These are phyloP conservation scores for Calonectria crousiana DNA, from an alignment of 2,329 filamentous ascomycete species.

Conservation along the genomic window DNA sequence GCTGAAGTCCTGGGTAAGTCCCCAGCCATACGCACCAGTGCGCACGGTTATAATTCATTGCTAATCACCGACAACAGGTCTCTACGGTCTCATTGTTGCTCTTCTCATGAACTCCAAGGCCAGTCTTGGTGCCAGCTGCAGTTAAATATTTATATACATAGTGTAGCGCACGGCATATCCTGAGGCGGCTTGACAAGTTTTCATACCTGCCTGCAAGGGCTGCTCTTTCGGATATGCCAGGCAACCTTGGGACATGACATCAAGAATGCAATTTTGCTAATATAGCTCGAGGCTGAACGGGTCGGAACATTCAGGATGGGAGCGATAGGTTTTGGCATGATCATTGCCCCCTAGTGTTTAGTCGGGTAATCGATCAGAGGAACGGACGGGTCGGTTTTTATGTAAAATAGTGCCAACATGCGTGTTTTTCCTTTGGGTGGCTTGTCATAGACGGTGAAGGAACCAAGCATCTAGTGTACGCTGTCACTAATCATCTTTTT, in stretches of 20 bases:
- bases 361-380: constrained; percentile 42
- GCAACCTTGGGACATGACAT: constrained; percentile 40
- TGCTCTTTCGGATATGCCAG: constrained; percentile 37
- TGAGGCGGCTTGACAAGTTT: constrained; percentile 52
- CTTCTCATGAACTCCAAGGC: constrained; percentile 99
- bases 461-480: constrained; percentile 58
- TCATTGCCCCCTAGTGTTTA: constrained; percentile 35
- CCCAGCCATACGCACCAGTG: not conserved
- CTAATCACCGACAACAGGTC: constrained; percentile 70
- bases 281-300: constrained; percentile 25
- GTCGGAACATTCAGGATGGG: constrained; percentile 37
- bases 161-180: constrained; percentile 17
- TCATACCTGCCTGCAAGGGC: constrained; percentile 46
- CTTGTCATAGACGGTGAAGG: constrained; percentile 62
- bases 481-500: constrained; percentile 49
- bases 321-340: constrained; percentile 39
- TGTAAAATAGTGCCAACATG: constrained; percentile 66
- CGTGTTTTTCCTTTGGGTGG: constrained; percentile 51
- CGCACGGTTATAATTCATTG: not conserved
- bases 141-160: constrained; percentile 38
- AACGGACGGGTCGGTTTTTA: constrained; percentile 49
- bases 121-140: constrained; percentile 72
- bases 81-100: constrained; percentile 98
- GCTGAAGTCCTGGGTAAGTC: constrained; percentile 94
- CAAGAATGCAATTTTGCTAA: constrained; percentile 40